These are phyloP conservation scores for Talaromyces marneffei DNA, from an alignment of 2,329 filamentous ascomycete genomes.

Conservation along the genomic window DNA sequence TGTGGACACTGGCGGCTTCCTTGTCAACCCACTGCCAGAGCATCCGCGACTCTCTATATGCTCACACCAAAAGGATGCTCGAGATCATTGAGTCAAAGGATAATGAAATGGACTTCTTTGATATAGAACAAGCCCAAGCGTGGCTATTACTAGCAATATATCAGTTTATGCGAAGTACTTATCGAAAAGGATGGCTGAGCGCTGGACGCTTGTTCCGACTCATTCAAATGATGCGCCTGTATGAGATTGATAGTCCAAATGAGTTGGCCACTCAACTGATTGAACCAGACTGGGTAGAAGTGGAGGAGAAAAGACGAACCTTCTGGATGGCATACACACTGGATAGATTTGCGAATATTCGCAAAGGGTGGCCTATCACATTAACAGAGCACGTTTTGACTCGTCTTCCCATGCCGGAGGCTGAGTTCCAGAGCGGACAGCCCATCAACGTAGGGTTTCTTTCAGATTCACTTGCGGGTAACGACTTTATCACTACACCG, in stretches of 20 bases:
- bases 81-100: conserved; percentile 87
- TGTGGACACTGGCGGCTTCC: conserved; percentile 85
- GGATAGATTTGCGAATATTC: conserved; percentile 90
- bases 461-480: conserved; percentile 23
- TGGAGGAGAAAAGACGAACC: conserved; percentile 81
- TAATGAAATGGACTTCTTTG: conserved; percentile 82
- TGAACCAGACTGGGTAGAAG: conserved; percentile 86
- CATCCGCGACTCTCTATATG: conserved; percentile 82
- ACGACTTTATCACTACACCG: conserved; percentile 13
- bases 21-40: conserved; percentile 74
- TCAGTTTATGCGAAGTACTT: conserved; percentile 97
- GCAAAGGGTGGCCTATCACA: conserved; percentile 94
- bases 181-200: conserved; percentile 91
- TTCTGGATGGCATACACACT: conserved; percentile 94
- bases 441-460: conserved; percentile 26
- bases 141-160: conserved; percentile 78
- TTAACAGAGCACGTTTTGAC: conserved; percentile 46
- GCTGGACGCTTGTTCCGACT: conserved; percentile 75
- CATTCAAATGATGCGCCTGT: conserved; percentile 85
- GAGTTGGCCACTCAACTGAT: conserved; percentile 90
- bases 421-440: conserved; percentile 31
- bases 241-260: conserved; percentile 74
- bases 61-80: conserved; percentile 80
- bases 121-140: conserved; percentile 76
- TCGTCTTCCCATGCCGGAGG: conserved; percentile 32